Evolutionary conservation across 371 early-diverging fungal genomes (phyloP).

Genomic region (Dentiscutata heterogama): DNA sequence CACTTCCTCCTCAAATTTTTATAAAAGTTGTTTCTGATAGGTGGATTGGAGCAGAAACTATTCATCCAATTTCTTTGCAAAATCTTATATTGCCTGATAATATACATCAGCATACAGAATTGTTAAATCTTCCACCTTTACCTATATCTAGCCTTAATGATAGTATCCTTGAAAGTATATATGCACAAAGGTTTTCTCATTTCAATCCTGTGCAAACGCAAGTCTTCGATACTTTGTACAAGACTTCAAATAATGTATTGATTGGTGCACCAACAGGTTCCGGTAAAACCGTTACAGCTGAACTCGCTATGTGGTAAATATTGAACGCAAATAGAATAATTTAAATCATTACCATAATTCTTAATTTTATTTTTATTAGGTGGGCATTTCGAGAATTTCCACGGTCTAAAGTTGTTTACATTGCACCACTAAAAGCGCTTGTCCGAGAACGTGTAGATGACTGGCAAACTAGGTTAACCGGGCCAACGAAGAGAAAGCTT

Average conservation of each 20-base stretch:
- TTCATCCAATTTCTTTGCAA: constrained; percentile 88
- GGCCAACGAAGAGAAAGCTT: constrained; percentile 80
- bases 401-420: constrained; percentile 93
- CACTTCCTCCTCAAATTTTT: constrained; percentile 89
- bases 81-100: constrained; percentile 89
- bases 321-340: constrained; percentile 31
- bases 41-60: constrained; percentile 93
- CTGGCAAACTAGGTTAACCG: constrained; percentile 85
- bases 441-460: constrained; percentile 97
- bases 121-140: constrained; percentile 89
- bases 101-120: constrained; percentile 87
- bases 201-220: constrained; percentile 99
- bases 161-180: constrained; percentile 83
- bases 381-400: constrained; percentile 87
- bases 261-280: constrained; percentile 99
- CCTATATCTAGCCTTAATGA: constrained; percentile 87
- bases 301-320: constrained; percentile 90
- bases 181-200: constrained; percentile 80
- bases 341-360: background rate
- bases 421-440: constrained; percentile 99
- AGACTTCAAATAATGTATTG: constrained; percentile 85
- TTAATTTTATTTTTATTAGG: constrained; percentile 48
- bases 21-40: constrained; percentile 92
- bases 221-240: constrained; percentile 96
- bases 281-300: constrained; percentile 98